Conservation (phyloP, 2,329 filamentous ascomycete genomes). For the Penicillium brevicompactum region DNA sequence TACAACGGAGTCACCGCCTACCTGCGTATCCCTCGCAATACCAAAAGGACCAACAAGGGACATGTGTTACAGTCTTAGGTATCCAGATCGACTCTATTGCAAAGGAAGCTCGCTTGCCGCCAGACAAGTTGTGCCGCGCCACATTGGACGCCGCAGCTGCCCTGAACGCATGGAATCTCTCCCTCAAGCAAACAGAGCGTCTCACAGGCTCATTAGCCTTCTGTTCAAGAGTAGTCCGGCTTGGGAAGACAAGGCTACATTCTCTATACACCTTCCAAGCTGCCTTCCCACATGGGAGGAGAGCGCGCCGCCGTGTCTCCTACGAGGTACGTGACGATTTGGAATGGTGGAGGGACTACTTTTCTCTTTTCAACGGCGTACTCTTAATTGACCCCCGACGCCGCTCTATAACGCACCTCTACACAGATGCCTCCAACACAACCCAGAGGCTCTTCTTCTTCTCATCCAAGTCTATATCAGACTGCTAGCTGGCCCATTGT, state of each 20-base stretch:
- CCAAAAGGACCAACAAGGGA: no score
- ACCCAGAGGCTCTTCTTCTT: constrained; percentile 10
- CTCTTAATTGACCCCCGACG: constrained; percentile 4
- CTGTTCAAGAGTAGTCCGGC: constrained; percentile 4
- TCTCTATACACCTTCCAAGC: constrained; percentile 9
- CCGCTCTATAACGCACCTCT: constrained; percentile 3
- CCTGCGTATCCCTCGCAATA: no score
- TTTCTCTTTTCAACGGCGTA: constrained; percentile 7
- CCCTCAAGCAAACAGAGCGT: no score
- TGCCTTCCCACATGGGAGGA: constrained; percentile 3
- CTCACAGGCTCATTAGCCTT: no score
- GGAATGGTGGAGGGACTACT: constrained; percentile 5
- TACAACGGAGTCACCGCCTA: no score
- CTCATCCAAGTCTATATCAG: constrained; percentile 12
- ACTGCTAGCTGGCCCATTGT: constrained; percentile 10
- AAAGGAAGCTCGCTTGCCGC: no score
- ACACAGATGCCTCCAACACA: constrained; percentile 9
- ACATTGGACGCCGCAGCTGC: no score
- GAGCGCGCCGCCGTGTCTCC: constrained; percentile 3
- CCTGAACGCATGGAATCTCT: no score
- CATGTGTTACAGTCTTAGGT: no score
- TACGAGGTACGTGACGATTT: constrained; percentile 6
- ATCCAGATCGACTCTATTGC: no score
- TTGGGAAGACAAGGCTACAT: constrained; percentile 6
- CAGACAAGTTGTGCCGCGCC: no score